Evolutionary conservation across 148 eudicot genomes (phyloP).

Genomic region (Nyssa sinensis): DNA sequence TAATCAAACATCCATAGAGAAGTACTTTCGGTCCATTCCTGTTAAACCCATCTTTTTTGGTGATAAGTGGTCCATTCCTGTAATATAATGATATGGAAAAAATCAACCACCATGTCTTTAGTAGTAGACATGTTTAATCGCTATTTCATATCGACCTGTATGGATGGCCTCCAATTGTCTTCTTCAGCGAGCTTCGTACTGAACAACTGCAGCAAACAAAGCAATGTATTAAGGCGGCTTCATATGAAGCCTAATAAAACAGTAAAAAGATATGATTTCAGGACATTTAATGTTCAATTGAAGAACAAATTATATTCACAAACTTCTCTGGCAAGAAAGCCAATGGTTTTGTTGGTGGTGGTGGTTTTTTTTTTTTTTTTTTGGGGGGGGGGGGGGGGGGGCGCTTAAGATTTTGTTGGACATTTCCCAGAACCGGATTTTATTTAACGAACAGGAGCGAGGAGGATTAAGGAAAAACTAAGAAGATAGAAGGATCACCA

Average conservation of each 20-base stretch:
- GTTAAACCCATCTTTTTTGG: too few relatives aligned
- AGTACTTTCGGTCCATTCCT: too few relatives aligned
- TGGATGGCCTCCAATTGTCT: neutral
- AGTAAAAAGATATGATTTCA: too few relatives aligned
- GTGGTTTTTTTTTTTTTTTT: too few relatives aligned
- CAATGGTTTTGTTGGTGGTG: neutral
- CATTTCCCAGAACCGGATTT: too few relatives aligned
- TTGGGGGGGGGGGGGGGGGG: too few relatives aligned
- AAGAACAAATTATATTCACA: neutral
- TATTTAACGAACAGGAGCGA: too few relatives aligned
- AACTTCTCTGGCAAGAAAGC: neutral
- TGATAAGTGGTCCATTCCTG: neutral
- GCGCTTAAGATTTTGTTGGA: too few relatives aligned
- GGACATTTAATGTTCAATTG: neutral
- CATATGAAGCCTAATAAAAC: too few relatives aligned
- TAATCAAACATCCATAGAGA: neutral
- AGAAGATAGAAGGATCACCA: too few relatives aligned
- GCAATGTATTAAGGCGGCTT: too few relatives aligned
- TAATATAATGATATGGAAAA: neutral
- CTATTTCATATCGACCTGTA: neutral
- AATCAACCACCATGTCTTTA: neutral
- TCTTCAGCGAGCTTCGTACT: slow-evolving; percentile 46
- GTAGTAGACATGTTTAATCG: neutral
- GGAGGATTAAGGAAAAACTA: too few relatives aligned
- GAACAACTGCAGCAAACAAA: slow-evolving; percentile 37